A percentile compares a stretch with the other conserved stretches of the same genome.
Evolutionary conservation across 495 filamentous ascomycete species (phyloP).

Genomic region (Penicillium nucicola): DNA sequence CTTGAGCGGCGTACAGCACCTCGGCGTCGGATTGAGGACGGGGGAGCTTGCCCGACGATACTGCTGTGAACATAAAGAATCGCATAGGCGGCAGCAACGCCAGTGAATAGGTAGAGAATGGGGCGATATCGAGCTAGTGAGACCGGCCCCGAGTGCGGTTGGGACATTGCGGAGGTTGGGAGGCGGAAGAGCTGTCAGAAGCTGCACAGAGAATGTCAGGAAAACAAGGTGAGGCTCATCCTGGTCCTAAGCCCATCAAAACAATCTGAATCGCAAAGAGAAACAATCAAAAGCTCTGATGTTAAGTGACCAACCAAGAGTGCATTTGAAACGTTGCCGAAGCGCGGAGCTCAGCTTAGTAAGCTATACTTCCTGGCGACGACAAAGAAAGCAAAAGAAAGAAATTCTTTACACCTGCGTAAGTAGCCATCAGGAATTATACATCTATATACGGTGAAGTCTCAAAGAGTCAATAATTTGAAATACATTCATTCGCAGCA

Average conservation of each 20-base stretch:
- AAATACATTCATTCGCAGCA: background rate
- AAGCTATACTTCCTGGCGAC: background rate
- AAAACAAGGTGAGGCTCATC: conserved; percentile 7
- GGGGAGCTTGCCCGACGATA: conserved; percentile 25
- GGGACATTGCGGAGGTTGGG: conserved; percentile 35
- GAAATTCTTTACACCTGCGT: no score
- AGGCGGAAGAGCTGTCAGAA: conserved; percentile 15
- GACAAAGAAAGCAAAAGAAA: no score
- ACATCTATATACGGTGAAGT: background rate
- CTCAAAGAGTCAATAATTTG: no score
- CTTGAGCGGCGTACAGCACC: conserved; percentile 43
- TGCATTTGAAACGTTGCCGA: background rate
- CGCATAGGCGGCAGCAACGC: conserved; percentile 47
- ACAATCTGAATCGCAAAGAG: background rate
- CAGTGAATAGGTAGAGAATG: conserved; percentile 46
- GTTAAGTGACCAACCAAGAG: background rate
- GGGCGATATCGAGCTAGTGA: conserved; percentile 48
- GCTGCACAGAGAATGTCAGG: conserved; percentile 19
- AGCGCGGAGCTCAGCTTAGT: background rate
- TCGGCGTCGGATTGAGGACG: conserved; percentile 42
- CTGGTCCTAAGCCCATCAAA: background rate
- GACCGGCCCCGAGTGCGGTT: conserved; percentile 30
- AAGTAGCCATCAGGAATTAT: no score
- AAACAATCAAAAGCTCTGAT: background rate
- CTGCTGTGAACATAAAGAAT: conserved; percentile 45